These are phyloP conservation scores for Xylariaceae sp. DNA, from an alignment of 2,329 filamentous ascomycete genomes.

Conservation along the genomic window DNA sequence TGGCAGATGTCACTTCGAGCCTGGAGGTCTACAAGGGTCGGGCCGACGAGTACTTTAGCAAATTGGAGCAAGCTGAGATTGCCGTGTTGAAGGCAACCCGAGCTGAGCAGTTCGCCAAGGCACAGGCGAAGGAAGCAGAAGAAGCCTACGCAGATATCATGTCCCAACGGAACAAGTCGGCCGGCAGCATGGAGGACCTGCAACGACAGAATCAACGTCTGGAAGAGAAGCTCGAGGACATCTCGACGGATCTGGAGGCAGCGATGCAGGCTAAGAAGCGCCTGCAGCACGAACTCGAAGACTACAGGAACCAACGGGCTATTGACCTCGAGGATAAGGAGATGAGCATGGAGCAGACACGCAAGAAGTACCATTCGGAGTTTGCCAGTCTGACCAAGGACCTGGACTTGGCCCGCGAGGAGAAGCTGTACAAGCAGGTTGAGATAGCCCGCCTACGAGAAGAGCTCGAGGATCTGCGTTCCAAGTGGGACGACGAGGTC, in stretches of 20 bases:
- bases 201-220: conserved; percentile 84
- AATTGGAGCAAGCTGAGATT: conserved; percentile 94
- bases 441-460: conserved; percentile 88
- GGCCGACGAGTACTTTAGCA: conserved; percentile 94
- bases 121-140: conserved; percentile 84
- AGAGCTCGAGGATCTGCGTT: conserved; percentile 88
- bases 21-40: conserved; percentile 85
- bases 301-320: conserved; percentile 89
- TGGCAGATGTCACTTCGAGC: conserved; percentile 77
- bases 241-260: conserved; percentile 81
- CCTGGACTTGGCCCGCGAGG: conserved; percentile 87
- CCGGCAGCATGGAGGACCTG: conserved; percentile 79
- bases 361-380: conserved; percentile 95
- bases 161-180: conserved; percentile 87
- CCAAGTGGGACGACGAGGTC: conserved; percentile 97
- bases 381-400: conserved; percentile 86
- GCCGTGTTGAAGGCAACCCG: conserved; percentile 86
- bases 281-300: conserved; percentile 93
- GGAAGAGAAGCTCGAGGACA: conserved; percentile 86
- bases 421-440: conserved; percentile 75
- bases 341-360: conserved; percentile 89
- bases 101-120: conserved; percentile 89
- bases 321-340: conserved; percentile 98
- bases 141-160: conserved; percentile 86
- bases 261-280: conserved; percentile 87